Conservation (phyloP, 75 land plant species). For the Larix kaempferi region DNA sequence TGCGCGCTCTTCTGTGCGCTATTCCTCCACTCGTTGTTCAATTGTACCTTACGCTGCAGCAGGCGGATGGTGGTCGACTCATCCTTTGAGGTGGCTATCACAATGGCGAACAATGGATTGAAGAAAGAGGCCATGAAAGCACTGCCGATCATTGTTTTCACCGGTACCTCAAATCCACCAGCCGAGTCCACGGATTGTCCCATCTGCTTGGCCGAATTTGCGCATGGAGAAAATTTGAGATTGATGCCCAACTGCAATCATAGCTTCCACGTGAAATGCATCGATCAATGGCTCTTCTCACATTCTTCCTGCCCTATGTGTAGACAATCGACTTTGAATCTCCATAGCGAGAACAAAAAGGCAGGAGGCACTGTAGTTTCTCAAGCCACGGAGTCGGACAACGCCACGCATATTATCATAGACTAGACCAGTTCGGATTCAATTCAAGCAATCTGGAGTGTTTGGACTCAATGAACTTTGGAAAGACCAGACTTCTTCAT, state of each 20-base stretch:
- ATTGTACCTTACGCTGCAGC: constrained; percentile 2
- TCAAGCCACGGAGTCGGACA: too few species aligned
- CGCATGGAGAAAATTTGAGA: constrained; percentile 25
- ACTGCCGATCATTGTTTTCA: constrained; percentile 22
- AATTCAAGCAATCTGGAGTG: too few species aligned
- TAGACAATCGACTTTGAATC: constrained; percentile 16
- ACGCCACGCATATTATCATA: too few species aligned
- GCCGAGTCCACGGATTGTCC: constrained; percentile 29
- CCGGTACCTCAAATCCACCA: not conserved
- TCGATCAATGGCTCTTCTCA: constrained; percentile 46
- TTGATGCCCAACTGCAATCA: constrained; percentile 40
- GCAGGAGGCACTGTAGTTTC: too few species aligned
- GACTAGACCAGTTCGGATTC: too few species aligned
- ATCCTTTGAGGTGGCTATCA: constrained; percentile 8
- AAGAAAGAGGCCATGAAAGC: constrained; percentile 27
- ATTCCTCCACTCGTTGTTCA: constrained; percentile 9
- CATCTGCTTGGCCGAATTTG: constrained; percentile 48
- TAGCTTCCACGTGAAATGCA: constrained; percentile 55
- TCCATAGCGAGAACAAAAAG: not conserved
- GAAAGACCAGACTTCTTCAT: too few species aligned
- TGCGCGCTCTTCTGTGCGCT: constrained; percentile 20
- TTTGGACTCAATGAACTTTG: too few species aligned
- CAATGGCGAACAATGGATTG: constrained; percentile 21
- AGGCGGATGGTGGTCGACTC: constrained; percentile 1
- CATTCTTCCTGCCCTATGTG: constrained; percentile 61